Conservation (phyloP, 2,329 filamentous ascomycete species). For the Zymoseptoria passerinii region DNA sequence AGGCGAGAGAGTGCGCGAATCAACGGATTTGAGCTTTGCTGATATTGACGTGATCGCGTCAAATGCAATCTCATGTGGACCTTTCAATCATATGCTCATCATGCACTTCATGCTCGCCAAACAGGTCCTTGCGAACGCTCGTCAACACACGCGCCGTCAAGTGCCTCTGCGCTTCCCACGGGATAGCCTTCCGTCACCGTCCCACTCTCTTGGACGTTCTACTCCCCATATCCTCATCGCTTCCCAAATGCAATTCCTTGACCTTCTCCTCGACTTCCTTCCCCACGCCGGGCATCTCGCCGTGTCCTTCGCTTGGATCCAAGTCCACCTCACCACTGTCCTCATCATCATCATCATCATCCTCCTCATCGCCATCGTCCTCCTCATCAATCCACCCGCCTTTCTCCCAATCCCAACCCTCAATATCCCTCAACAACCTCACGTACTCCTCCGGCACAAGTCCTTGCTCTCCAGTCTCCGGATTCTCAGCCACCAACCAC, state of each 20-base stretch:
- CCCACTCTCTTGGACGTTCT: too few relatives aligned
- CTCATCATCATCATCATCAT: conserved; percentile 13
- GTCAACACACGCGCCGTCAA: too few relatives aligned
- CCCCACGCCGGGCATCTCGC: background rate
- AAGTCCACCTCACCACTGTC: background rate
- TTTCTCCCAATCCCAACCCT: conserved; percentile 73
- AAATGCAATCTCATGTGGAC: too few relatives aligned
- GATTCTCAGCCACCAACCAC: conserved; percentile 95
- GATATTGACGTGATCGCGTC: too few relatives aligned
- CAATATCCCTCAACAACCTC: conserved; percentile 81
- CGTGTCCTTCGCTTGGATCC: background rate
- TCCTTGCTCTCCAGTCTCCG: conserved; percentile 85
- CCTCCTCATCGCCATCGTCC: conserved; percentile 6
- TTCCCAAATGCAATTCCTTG: background rate
- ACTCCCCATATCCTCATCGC: background rate
- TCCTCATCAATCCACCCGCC: conserved; percentile 58
- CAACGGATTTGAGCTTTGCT: too few relatives aligned
- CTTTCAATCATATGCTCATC: too few relatives aligned
- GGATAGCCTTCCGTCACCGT: too few relatives aligned
- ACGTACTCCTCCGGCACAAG: conserved; percentile 96
- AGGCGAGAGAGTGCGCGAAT: too few relatives aligned
- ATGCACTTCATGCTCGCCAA: too few relatives aligned
- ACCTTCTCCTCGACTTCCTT: background rate
- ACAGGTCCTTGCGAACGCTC: too few relatives aligned
- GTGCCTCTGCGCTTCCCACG: too few relatives aligned